These are phyloP conservation scores for Talaromyces liani DNA, from an alignment of 495 filamentous ascomycete genomes.

Conservation along the genomic window DNA sequence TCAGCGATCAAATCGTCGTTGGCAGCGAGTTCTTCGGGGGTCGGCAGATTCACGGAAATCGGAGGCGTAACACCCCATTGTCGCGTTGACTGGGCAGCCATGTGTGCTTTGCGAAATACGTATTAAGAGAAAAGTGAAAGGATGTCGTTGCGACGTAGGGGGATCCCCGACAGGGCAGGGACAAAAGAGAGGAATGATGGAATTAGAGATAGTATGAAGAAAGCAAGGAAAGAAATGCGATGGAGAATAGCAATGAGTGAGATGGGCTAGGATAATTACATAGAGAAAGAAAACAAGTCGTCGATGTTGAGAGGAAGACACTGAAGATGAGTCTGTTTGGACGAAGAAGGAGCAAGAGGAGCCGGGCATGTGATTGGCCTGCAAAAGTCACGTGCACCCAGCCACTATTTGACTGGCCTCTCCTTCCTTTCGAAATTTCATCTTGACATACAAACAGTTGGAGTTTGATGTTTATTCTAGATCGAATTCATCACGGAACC, in stretches of 20 bases:
- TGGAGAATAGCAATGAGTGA: background rate
- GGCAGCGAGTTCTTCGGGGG: slow-evolving; percentile 60
- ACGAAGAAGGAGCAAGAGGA: background rate
- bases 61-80: slow-evolving; percentile 82
- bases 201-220: background rate
- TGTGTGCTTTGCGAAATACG: slow-evolving; percentile 12
- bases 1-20: slow-evolving; percentile 76
- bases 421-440: no score
- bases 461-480: no score
- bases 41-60: slow-evolving; percentile 70
- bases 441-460: no score
- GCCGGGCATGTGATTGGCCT: background rate
- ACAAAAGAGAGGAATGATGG: background rate
- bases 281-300: background rate
- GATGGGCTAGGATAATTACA: background rate
- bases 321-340: background rate
- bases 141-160: background rate
- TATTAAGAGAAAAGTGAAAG: background rate
- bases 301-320: background rate
- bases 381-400: background rate
- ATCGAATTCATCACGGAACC: no score
- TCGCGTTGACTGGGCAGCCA: slow-evolving; percentile 37
- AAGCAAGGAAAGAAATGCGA: background rate
- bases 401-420: background rate
- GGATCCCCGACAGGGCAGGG: background rate